Evolutionary conservation across 371 early-diverging fungal species (phyloP).

Genomic region (Enterospora canceri): DNA sequence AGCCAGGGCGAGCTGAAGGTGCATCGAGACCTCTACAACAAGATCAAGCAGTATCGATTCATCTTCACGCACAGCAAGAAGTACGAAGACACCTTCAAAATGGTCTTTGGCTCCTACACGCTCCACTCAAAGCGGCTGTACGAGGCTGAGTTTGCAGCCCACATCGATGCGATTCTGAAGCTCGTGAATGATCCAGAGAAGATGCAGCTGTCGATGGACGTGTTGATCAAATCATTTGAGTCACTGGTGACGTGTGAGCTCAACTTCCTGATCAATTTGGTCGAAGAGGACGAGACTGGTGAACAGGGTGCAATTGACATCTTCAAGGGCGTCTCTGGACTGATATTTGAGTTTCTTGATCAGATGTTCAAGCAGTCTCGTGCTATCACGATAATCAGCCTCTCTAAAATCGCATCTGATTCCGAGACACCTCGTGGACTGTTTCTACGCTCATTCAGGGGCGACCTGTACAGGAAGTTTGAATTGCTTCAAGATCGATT

Average conservation of each 20-base stretch:
- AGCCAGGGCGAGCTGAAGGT: conserved; percentile 27
- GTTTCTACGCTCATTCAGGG: conserved; percentile 33
- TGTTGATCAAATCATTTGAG: conserved; percentile 25
- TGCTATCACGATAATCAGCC: conserved; percentile 19
- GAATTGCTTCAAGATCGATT: conserved; percentile 18
- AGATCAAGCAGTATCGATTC: conserved; percentile 22
- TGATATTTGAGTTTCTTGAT: conserved; percentile 34
- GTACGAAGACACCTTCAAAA: conserved; percentile 19
- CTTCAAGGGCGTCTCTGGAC: conserved; percentile 6
- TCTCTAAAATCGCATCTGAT: conserved; percentile 23
- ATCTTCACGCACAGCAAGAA: conserved; percentile 19
- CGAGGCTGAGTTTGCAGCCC: conserved; percentile 16
- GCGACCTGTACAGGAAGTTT: conserved; percentile 18
- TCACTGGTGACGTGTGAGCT: conserved; percentile 24
- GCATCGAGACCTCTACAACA: conserved; percentile 31
- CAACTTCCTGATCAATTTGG: conserved; percentile 20
- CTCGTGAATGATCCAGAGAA: conserved; percentile 16
- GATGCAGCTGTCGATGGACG: conserved; percentile 5
- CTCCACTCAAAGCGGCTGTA: conserved; percentile 26
- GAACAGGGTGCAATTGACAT: conserved; percentile 1
- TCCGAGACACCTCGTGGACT: conserved; percentile 6
- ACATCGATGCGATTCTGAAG: conserved; percentile 19
- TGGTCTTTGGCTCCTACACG: conserved; percentile 18
- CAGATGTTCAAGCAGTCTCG: conserved; percentile 13
- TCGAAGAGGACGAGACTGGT: background rate